Evolutionary conservation across 495 filamentous ascomycete genomes (phyloP).

Genomic region (Neurospora discreta): DNA sequence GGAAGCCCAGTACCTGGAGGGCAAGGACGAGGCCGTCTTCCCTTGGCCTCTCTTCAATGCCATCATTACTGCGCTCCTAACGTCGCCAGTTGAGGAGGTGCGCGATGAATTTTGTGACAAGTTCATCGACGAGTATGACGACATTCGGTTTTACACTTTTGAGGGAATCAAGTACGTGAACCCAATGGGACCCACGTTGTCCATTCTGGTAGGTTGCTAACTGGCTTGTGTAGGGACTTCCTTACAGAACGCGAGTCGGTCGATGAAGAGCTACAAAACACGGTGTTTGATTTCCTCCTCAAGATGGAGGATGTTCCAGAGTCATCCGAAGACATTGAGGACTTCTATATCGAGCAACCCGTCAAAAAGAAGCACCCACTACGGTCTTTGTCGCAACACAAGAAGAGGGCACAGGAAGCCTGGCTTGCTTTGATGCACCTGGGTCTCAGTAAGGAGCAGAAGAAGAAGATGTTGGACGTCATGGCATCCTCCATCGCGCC

Average conservation of each 20-base stretch:
- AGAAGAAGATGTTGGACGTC: conserved; percentile 63
- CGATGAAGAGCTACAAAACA: conserved; percentile 36
- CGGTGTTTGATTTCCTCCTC: conserved; percentile 51
- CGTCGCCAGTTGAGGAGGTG: conserved; percentile 41
- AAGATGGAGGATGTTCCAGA: conserved; percentile 52
- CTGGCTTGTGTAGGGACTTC: conserved; percentile 20
- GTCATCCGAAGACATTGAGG: conserved; percentile 50
- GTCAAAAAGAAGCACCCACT: conserved; percentile 42
- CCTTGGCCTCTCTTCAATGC: conserved; percentile 48
- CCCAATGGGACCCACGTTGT: not conserved
- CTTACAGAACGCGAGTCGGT: conserved; percentile 24
- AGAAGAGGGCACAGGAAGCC: conserved; percentile 65
- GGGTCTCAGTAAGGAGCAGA: conserved; percentile 54
- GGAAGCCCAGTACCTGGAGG: conserved; percentile 50
- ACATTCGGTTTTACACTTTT: conserved; percentile 76
- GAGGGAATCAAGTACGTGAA: conserved; percentile 49
- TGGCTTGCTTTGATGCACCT: conserved; percentile 72
- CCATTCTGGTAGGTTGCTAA: conserved; percentile 7
- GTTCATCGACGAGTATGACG: conserved; percentile 68
- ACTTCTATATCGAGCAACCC: conserved; percentile 48
- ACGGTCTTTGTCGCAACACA: conserved; percentile 49
- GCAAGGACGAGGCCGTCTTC: conserved; percentile 53
- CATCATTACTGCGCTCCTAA: conserved; percentile 53
- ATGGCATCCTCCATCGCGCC: conserved; percentile 71
- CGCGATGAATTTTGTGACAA: conserved; percentile 63